These are phyloP conservation scores for Xylaria sp. DNA, from an alignment of 2,329 filamentous ascomycete genomes.

Conservation along the genomic window DNA sequence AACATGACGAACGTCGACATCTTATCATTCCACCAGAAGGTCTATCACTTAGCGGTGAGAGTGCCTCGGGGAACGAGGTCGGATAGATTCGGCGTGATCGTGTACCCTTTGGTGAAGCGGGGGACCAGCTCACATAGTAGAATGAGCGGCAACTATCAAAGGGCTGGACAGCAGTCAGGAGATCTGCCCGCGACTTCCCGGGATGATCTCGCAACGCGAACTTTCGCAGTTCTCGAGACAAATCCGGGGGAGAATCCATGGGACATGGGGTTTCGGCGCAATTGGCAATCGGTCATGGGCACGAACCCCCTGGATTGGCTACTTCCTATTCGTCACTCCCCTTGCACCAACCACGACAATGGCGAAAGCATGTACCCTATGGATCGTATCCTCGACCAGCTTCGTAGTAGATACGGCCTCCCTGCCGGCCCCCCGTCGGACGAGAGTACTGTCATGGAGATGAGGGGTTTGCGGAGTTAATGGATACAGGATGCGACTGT, in stretches of 20 bases:
- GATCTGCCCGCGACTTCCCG: conserved; percentile 44
- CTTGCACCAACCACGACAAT: conserved; percentile 75
- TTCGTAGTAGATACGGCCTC: conserved; percentile 60
- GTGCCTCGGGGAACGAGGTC: conserved; percentile 64
- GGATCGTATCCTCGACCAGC: conserved; percentile 67
- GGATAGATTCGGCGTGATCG: conserved; percentile 61
- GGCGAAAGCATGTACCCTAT: conserved; percentile 74
- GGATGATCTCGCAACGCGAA: conserved; percentile 65
- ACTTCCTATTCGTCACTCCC: conserved; percentile 78
- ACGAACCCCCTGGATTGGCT: conserved; percentile 78
- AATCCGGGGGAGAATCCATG: conserved; percentile 84
- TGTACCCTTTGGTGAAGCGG: conserved; percentile 63
- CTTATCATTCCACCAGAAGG: conserved; percentile 68
- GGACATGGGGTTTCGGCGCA: conserved; percentile 75
- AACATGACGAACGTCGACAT: conserved; percentile 90
- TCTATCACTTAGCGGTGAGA: conserved; percentile 79
- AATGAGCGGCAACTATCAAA: conserved; percentile 31
- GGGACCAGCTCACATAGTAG: conserved; percentile 16
- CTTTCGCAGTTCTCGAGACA: conserved; percentile 82
- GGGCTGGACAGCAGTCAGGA: conserved; percentile 26
- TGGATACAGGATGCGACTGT: conserved; percentile 26
- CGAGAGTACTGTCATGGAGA: conserved; percentile 45
- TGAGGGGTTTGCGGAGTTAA: conserved; percentile 44
- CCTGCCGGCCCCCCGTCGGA: conserved; percentile 37
- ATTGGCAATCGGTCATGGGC: conserved; percentile 86